Conservation (phyloP, 1,139 yeast species). For the Debaryomyces robertsiae region DNA sequence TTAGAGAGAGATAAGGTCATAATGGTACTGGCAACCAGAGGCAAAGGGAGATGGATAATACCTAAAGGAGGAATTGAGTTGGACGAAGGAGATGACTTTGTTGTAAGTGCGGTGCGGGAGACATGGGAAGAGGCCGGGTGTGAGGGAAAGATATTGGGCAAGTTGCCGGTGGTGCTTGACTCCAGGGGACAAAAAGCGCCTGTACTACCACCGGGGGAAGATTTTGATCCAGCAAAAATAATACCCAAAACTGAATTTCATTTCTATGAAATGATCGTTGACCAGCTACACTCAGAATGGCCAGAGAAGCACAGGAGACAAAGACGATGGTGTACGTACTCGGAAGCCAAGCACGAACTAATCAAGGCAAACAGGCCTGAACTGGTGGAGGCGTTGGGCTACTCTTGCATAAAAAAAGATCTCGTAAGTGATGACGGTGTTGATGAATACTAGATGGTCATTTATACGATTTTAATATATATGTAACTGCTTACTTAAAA, state of each 20-base stretch:
- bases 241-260: slow-evolving; percentile 81
- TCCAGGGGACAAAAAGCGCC: slow-evolving; percentile 67
- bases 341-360: slow-evolving; percentile 72
- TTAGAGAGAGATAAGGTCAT: slow-evolving; percentile 60
- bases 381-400: slow-evolving; percentile 62
- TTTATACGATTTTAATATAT: slow-evolving; percentile 3
- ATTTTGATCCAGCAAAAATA: slow-evolving; percentile 38
- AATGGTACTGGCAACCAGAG: slow-evolving; percentile 73
- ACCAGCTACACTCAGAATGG: slow-evolving; percentile 59
- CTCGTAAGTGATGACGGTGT: slow-evolving; percentile 12
- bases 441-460: slow-evolving; percentile 11
- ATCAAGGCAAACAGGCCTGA: slow-evolving; percentile 65
- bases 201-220: slow-evolving; percentile 37
- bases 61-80: slow-evolving; percentile 96
- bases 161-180: slow-evolving; percentile 70
- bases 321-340: slow-evolving; percentile 74
- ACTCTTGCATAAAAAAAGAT: slow-evolving; percentile 49
- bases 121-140: slow-evolving; percentile 99
- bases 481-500: slow-evolving; percentile 38
- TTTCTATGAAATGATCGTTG: slow-evolving; percentile 74
- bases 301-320: slow-evolving; percentile 69
- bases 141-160: slow-evolving; percentile 56
- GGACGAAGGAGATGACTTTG: slow-evolving; percentile 68
- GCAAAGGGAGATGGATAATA: slow-evolving; percentile 73
- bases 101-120: slow-evolving; percentile 73